phyloP scores from a whole-genome alignment of 768 basidiomycete genomes.

The Boletus barrowsii region DNA sequence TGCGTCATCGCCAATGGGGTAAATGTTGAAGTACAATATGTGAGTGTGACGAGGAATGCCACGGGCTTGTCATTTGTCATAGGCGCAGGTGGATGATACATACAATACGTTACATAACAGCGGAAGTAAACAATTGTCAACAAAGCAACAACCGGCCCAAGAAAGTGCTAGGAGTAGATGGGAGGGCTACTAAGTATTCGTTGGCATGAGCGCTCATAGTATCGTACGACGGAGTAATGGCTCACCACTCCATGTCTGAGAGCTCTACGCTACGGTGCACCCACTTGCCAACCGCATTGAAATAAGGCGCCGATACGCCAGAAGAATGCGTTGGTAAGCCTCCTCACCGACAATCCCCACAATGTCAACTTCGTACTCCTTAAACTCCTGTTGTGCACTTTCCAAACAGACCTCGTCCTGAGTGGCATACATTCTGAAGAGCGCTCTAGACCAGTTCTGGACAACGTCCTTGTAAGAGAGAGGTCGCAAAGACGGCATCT shows the following conservation, averaged over 20 bases:
- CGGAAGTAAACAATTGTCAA: too few relatives aligned
- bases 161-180: too few relatives aligned
- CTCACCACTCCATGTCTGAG: neutral
- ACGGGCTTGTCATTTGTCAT: too few relatives aligned
- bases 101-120: too few relatives aligned
- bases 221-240: neutral
- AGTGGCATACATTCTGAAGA: neutral
- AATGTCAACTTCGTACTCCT: neutral
- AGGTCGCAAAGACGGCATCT: neutral
- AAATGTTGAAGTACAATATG: too few relatives aligned
- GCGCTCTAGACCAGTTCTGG: neutral
- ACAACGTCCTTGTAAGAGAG: neutral
- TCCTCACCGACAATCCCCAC: neutral
- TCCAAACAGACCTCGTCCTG: neutral
- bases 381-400: neutral
- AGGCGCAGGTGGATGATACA: too few relatives aligned
- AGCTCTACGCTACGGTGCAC: neutral
- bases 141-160: too few relatives aligned
- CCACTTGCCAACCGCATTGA: neutral
- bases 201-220: neutral
- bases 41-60: too few relatives aligned
- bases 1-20: too few relatives aligned
- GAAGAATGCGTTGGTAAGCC: neutral
- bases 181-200: too few relatives aligned
- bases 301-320: neutral